Conservation (phyloP, 225 moss, liverwort and hornwort species). For the Antitrichia curtipendula region DNA sequence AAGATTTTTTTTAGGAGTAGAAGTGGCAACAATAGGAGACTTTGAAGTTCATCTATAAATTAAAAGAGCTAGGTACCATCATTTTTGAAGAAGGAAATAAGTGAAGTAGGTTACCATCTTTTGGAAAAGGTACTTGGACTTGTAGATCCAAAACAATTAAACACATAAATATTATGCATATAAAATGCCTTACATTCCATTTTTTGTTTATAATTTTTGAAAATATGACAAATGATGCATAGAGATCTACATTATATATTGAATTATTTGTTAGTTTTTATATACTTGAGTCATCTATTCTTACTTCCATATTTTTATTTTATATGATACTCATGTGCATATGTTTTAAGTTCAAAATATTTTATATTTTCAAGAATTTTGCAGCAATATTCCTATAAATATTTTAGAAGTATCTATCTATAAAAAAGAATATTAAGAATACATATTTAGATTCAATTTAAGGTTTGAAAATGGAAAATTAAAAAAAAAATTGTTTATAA, state of each 20-base stretch:
- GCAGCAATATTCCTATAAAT: accelerated
- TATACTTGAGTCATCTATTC: not conserved
- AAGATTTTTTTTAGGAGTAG: not conserved
- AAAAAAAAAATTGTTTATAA: accelerated
- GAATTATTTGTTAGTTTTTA: not conserved
- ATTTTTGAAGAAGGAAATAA: too few species aligned
- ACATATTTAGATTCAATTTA: not conserved
- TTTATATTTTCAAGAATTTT: not conserved
- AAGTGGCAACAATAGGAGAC: not conserved
- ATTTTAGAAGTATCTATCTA: not conserved
- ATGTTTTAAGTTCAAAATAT: not conserved
- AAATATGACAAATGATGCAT: not conserved
- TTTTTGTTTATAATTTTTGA: not conserved
- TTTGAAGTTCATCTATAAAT: not conserved
- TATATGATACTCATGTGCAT: not conserved
- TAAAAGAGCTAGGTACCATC: not conserved
- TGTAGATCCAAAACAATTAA: not conserved
- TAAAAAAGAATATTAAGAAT: not conserved
- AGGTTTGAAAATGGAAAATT: not conserved
- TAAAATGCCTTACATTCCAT: not conserved
- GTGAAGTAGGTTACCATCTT: not conserved
- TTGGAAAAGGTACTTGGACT: not conserved
- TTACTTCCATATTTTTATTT: not conserved
- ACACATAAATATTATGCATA: not conserved
- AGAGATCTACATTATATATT: not conserved